A percentile compares a stretch with the other conserved stretches of the same genome.
Conservation (phyloP, 495 filamentous ascomycete genomes). For the Terfezia boudieri region DNA sequence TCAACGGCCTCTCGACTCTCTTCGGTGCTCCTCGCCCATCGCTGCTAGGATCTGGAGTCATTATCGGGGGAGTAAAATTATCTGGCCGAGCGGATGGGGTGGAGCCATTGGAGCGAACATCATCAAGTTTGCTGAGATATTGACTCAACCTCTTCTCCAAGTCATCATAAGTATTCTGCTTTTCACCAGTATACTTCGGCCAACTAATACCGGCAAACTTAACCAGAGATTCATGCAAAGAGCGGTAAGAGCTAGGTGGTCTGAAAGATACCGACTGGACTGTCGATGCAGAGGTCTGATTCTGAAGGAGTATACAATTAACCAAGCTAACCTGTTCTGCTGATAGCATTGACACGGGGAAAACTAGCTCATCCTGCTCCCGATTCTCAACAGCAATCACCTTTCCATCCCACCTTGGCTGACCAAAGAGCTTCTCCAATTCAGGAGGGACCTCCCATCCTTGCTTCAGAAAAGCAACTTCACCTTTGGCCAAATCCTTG, state of each 20-base stretch:
- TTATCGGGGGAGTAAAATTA: constrained; percentile 9
- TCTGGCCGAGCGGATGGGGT: constrained; percentile 4
- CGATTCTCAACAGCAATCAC: constrained; percentile 7
- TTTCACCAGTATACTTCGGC: constrained; percentile 16
- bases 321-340: constrained; percentile 16
- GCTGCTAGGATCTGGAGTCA: constrained; percentile 3
- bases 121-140: background rate
- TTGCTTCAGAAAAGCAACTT: constrained; percentile 15
- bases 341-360: constrained; percentile 13
- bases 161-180: constrained; percentile 15
- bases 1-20: background rate
- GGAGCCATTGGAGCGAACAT: constrained; percentile 5
- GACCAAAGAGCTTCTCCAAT: constrained; percentile 12
- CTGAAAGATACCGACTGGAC: constrained; percentile 17
- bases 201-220: constrained; percentile 14
- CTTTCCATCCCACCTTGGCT: constrained; percentile 2
- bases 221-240: constrained; percentile 11
- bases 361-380: constrained; percentile 13
- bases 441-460: constrained; percentile 12
- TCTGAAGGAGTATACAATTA: constrained; percentile 19
- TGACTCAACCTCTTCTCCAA: constrained; percentile 10
- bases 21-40: background rate
- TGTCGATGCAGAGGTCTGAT: constrained; percentile 11
- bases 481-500: constrained; percentile 16
- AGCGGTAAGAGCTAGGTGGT: constrained; percentile 16